Conservation (phyloP, 768 basidiomycete genomes). For the Amylocystis lapponica region DNA sequence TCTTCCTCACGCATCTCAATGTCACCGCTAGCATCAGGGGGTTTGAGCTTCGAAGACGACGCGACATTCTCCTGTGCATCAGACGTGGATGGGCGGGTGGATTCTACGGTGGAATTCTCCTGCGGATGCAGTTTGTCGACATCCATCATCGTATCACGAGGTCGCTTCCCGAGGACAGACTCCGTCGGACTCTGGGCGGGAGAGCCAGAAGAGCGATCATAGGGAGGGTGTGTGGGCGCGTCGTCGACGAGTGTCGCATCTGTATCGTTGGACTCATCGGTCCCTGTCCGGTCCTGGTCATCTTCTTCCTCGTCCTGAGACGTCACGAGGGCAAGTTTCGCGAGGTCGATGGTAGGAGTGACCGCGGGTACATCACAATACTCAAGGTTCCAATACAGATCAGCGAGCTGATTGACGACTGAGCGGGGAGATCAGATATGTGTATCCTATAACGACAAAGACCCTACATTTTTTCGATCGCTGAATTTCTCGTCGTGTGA, state of each 20-base stretch:
- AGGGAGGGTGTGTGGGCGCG: conserved; percentile 29
- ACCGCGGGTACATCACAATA: conserved; percentile 59
- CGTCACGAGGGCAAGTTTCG: conserved; percentile 87
- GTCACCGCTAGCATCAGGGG: conserved; percentile 18
- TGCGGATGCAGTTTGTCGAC: conserved; percentile 34
- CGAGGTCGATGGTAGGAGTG: conserved; percentile 80
- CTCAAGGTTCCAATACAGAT: conserved; percentile 74
- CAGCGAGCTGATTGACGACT: conserved; percentile 81
- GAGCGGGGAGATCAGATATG: conserved; percentile 9
- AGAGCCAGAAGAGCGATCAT: conserved; percentile 27
- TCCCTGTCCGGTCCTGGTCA: conserved; percentile 61
- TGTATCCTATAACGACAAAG: not conserved
- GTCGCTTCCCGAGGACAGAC: conserved; percentile 65
- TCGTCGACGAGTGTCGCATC: conserved; percentile 88
- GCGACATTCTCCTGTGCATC: conserved; percentile 17
- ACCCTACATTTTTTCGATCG: conserved; percentile 77
- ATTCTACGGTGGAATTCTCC: conserved; percentile 4
- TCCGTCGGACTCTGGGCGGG: conserved; percentile 15
- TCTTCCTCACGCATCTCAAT: conserved; percentile 21
- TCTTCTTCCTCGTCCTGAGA: conserved; percentile 87
- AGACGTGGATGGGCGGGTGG: conserved; percentile 6
- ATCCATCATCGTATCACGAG: conserved; percentile 40
- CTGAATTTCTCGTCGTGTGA: conserved; percentile 74
- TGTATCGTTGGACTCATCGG: conserved; percentile 80
- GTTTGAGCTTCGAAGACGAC: conserved; percentile 17